A percentile compares a stretch with the other conserved stretches of the same genome.
Evolutionary conservation across 2,329 filamentous ascomycete species (phyloP).

Genomic region (Penicillium olsonii): DNA sequence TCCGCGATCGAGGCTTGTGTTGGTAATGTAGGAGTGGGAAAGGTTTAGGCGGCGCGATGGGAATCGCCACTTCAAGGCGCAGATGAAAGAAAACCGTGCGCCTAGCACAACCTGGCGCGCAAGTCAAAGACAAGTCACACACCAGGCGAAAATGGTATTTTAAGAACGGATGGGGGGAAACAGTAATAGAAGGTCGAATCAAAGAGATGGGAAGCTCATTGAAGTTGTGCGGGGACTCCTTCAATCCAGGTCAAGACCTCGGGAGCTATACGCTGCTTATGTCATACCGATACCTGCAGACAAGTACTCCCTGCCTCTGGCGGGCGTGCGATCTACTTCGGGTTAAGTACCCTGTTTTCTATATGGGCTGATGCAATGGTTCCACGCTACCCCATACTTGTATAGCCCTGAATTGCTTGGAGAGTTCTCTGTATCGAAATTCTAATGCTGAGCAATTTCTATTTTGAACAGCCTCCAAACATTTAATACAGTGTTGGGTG

Average conservation of each 20-base stretch:
- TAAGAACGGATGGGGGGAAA: neutral
- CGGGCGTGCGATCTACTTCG: neutral
- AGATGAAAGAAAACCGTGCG: slow-evolving; percentile 13
- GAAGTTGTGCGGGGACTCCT: slow-evolving; percentile 18
- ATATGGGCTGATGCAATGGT: slow-evolving; percentile 1
- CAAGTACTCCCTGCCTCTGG: neutral
- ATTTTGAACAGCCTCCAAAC: too few relatives aligned
- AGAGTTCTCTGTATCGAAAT: too few relatives aligned
- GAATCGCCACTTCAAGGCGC: slow-evolving; percentile 22
- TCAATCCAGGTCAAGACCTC: slow-evolving; percentile 13
- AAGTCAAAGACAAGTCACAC: slow-evolving; percentile 6
- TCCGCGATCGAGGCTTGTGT: neutral
- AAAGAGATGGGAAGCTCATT: slow-evolving; percentile 18
- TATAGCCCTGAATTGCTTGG: too few relatives aligned
- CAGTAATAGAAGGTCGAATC: slow-evolving; percentile 3
- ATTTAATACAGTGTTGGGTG: too few relatives aligned
- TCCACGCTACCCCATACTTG: neutral
- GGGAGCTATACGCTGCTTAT: slow-evolving; percentile 24
- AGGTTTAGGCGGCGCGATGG: slow-evolving; percentile 8
- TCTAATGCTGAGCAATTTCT: too few relatives aligned
- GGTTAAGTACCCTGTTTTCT: neutral
- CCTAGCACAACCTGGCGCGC: slow-evolving; percentile 16
- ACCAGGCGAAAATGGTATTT: slow-evolving; percentile 1
- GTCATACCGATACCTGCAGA: slow-evolving; percentile 16
- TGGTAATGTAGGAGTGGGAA: neutral